Evolutionary conservation across 1,139 yeast species (phyloP), one percentile per base, ranked within the genome.

Genomic region (Geotrichum siamense): DNA sequence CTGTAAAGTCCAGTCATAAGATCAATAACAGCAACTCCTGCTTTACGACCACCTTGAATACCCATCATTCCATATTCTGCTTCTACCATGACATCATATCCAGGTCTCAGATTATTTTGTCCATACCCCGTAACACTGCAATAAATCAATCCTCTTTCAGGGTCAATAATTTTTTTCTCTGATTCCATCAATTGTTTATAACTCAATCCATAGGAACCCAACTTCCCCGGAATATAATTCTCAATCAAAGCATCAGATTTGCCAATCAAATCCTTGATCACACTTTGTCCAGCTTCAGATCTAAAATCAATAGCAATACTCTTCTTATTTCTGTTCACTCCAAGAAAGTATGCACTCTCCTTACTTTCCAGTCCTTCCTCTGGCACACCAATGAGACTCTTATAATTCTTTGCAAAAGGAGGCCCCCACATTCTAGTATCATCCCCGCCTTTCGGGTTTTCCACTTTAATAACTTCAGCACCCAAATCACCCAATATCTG

Each of bases 401-500:
- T 28, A 17, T 43, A 48, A 27, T 51, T 51, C 2, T 47, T 48
- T 9, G 68, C 68, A 44, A 65, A 67, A 1, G 71, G 71, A 1
- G 71, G 71, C 9, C 71, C 71, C 72, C 71, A 67, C 5, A 68
- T 65, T 32, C 72, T 55, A 4, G 71, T 68, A 43, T 68, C 72
- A 51, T 68, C 72, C 8, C 71, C 72, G 12, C 69, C 57, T n/a
- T 51, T 51, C 2, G 71, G 71, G 44, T 67, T 71, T 54, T 68
- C 72, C 32, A 68, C 58, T 45, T 68, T 68, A 43, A 68, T 57
- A 20, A 68, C 61, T 25, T 68, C 70, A 15, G 72, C 72, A 5
- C 71, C 71, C 44, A 68, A 55, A 48, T 67, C 71, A 1, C 68
- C 72, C 26, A 68, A 55, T 23, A 67, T 55, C 51, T 65, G 70